phyloP scores from a whole-genome alignment of 352 stramenopile species.

The Pythium grandisporangium region DNA sequence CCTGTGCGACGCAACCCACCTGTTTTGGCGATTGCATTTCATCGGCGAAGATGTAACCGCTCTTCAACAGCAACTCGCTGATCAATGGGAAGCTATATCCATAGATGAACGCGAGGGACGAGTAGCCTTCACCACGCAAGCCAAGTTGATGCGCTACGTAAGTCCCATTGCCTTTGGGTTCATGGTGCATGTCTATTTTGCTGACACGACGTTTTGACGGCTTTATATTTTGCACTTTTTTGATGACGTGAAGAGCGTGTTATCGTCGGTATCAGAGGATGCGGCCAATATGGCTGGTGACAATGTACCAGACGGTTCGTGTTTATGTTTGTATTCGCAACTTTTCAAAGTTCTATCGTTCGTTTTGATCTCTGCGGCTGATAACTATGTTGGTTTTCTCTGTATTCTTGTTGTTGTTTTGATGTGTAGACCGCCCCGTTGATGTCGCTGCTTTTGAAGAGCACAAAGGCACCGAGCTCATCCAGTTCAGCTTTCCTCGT shows the following conservation, averaged over 20 bases:
- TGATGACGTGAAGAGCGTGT: conserved; percentile 33
- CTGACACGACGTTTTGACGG: too few relatives aligned
- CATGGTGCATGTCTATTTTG: too few relatives aligned
- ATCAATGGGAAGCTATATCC: conserved; percentile 36
- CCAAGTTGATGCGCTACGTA: conserved; percentile 50
- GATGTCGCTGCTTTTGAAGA: conserved; percentile 27
- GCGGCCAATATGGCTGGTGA: conserved; percentile 18
- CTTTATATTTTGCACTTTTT: neutral
- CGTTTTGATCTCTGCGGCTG: too few relatives aligned
- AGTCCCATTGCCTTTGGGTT: neutral
- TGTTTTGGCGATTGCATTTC: conserved; percentile 82
- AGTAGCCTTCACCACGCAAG: conserved; percentile 33
- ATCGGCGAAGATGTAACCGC: conserved; percentile 44
- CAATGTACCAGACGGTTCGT: conserved; percentile 13
- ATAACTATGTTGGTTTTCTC: too few relatives aligned
- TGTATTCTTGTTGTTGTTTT: neutral
- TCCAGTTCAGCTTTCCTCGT: conserved; percentile 54
- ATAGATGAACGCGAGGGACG: conserved; percentile 15
- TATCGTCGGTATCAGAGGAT: conserved; percentile 33
- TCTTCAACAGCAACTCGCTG: conserved; percentile 44
- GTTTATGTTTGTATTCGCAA: too few relatives aligned
- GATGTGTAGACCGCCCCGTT: conserved; percentile 16
- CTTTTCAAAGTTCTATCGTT: too few relatives aligned
- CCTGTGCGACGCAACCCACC: conserved; percentile 66
- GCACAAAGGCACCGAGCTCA: conserved; percentile 24